phyloP scores from a whole-genome alignment of 2,329 filamentous ascomycete species.

The Aspergillus fructus region DNA sequence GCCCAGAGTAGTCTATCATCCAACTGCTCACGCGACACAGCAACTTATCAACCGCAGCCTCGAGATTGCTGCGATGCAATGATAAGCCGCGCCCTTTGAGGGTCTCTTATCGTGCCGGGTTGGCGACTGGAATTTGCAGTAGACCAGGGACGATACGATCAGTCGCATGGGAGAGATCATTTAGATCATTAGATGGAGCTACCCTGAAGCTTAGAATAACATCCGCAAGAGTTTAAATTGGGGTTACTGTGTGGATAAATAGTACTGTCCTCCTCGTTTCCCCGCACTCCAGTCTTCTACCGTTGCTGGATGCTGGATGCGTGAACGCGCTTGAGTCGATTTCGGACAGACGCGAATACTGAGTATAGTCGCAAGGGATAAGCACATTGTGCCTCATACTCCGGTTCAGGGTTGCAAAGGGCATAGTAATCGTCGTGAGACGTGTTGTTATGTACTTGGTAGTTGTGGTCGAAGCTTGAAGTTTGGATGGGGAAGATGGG shows the following conservation, averaged over 20 bases:
- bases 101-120: background rate
- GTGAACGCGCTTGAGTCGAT: background rate
- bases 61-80: background rate
- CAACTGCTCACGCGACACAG: background rate
- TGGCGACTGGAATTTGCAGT: background rate
- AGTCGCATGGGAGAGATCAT: conserved; percentile 2
- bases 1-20: background rate
- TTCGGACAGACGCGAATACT: background rate
- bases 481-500: background rate
- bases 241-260: background rate
- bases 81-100: background rate
- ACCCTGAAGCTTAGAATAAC: conserved; percentile 9
- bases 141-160: background rate
- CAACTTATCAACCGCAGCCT: background rate
- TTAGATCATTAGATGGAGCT: conserved; percentile 1
- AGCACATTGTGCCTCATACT: background rate
- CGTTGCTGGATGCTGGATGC: background rate
- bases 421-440: background rate
- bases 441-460: background rate
- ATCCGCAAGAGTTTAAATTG: background rate
- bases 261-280: background rate
- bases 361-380: background rate
- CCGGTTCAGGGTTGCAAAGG: conserved; percentile 2
- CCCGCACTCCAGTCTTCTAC: background rate
- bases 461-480: background rate